Conservation (phyloP, 1,284 basidiomycete genomes). For the Pseudozyma tsukubaensis region DNA sequence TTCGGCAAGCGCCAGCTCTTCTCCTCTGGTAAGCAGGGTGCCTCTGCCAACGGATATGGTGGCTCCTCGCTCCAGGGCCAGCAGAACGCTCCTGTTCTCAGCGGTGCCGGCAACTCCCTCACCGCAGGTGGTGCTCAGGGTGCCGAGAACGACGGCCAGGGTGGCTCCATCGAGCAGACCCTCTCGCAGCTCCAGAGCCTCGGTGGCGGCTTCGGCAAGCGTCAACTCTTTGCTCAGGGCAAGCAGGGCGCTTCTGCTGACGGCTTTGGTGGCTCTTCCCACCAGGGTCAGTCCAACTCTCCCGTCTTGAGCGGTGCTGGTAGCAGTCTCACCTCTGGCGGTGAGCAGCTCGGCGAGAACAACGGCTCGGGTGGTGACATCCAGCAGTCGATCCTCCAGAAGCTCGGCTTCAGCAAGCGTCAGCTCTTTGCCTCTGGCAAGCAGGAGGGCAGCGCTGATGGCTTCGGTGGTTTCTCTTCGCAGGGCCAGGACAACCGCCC, state of each 20-base stretch:
- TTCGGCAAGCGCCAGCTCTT: slow-evolving; percentile 22
- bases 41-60: slow-evolving; percentile 26
- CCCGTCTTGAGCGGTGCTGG: slow-evolving; percentile 20
- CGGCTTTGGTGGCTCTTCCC: slow-evolving; percentile 22
- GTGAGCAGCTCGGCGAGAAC: slow-evolving; percentile 22
- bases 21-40: slow-evolving; percentile 20
- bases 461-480: slow-evolving; percentile 17
- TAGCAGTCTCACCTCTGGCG: slow-evolving; percentile 23
- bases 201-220: slow-evolving; percentile 23
- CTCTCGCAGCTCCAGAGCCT: slow-evolving; percentile 30
- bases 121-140: slow-evolving; percentile 26
- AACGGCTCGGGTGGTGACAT: slow-evolving; percentile 23
- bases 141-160: slow-evolving; percentile 25
- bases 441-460: slow-evolving; percentile 23
- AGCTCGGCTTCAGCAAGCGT: slow-evolving; percentile 29
- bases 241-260: slow-evolving; percentile 36
- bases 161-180: slow-evolving; percentile 23
- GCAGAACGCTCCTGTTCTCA: slow-evolving; percentile 21
- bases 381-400: slow-evolving; percentile 23
- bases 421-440: slow-evolving; percentile 31
- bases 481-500: slow-evolving; percentile 29
- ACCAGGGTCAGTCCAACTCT: slow-evolving; percentile 21
- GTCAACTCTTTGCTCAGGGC: slow-evolving; percentile 23
- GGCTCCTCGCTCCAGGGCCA: slow-evolving; percentile 20
- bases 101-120: slow-evolving; percentile 19